Conservation (phyloP, 108 stramenopile species). For the Skeletonema costatum region DNA sequence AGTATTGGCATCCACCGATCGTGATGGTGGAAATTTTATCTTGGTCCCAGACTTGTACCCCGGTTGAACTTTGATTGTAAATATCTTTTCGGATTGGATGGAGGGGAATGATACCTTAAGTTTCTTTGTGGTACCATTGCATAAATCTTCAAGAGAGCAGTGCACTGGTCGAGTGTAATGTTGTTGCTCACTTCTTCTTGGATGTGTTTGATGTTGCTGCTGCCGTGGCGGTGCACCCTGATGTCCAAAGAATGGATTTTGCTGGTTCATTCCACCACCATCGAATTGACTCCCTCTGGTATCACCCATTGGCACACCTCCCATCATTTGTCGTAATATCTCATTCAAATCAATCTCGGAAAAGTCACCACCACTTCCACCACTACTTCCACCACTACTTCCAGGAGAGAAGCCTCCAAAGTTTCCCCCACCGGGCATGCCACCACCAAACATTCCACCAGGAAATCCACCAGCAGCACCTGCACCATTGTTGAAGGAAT, state of each 20-base stretch:
- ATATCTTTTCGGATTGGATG: constrained; percentile 51
- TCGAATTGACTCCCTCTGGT: not conserved
- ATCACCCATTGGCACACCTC: constrained; percentile 29
- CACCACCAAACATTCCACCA: constrained; percentile 35
- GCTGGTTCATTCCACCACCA: constrained; percentile 1
- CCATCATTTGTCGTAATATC: constrained; percentile 56
- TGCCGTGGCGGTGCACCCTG: constrained; percentile 17
- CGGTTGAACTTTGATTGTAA: constrained; percentile 57
- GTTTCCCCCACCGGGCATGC: constrained; percentile 10
- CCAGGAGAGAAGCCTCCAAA: constrained; percentile 20
- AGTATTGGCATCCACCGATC: constrained; percentile 4
- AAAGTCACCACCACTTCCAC: constrained; percentile 27
- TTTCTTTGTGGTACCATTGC: constrained; percentile 73
- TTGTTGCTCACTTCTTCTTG: constrained; percentile 2
- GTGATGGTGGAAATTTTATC: constrained; percentile 58
- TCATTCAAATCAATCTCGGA: constrained; percentile 45
- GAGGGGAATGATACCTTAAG: constrained; percentile 58
- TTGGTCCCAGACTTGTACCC: constrained; percentile 84
- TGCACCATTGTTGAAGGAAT: constrained; percentile 1
- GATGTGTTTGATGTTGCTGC: constrained; percentile 12
- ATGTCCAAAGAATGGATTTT: constrained; percentile 7
- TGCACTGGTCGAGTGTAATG: constrained; percentile 49
- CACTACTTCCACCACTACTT: not conserved
- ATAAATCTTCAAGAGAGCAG: constrained; percentile 72
- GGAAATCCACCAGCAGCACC: constrained; percentile 1